Evolutionary conservation across 768 basidiomycete genomes (phyloP), one percentile per base, ranked within the genome.

Genomic region (Pulveroboletus sp.): DNA sequence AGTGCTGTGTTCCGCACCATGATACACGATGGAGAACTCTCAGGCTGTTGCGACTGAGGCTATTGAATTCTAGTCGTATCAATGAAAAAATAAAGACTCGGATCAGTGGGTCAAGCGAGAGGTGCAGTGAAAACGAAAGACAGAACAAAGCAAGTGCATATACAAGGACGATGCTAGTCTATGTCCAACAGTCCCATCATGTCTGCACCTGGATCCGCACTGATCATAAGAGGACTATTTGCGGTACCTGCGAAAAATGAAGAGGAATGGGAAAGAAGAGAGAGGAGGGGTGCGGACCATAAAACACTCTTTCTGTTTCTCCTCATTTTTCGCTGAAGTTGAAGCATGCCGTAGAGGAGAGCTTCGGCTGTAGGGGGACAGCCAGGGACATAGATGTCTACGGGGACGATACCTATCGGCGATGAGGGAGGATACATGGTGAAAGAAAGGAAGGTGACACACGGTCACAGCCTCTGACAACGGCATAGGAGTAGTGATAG

Each of bases 401-500:
- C 94, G 4, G 97, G 97, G 6, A 99, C 94, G 60, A 99, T 95
- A 41, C 89, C 89, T 91, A 56, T 2, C 44, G 33, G 32, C 29
- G n/a, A 37, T 12, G 23, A 31, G 27, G 13, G 46, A 49, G 44
- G 65, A 51, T 47, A 37, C 53, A 36, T 41, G 33, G 17, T 10
- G 21, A 52, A 47, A 35, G 27, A 40, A n/a, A 3, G 43, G 27
- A n/a, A 44, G 32, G 68, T 10, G 25, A 71, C 87, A 50, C 66
- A 89, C 97, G 84, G 75, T 99, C 97, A 68, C 95, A 98, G 14
- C 97, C 97, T 40, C 97, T 85, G 32, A 98, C 97, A 53, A 99
- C 97, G 24, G 94, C 94, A 72, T 99, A 99, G 23, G 95, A 97
- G 69, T 97, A 97, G 72, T 95, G 94, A 69, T 94, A 94, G 74